Evolutionary conservation across 2,329 filamentous ascomycete genomes (phyloP), one percentile per base, ranked within the genome.

Genomic region (Colletotrichum tamarilloi): DNA sequence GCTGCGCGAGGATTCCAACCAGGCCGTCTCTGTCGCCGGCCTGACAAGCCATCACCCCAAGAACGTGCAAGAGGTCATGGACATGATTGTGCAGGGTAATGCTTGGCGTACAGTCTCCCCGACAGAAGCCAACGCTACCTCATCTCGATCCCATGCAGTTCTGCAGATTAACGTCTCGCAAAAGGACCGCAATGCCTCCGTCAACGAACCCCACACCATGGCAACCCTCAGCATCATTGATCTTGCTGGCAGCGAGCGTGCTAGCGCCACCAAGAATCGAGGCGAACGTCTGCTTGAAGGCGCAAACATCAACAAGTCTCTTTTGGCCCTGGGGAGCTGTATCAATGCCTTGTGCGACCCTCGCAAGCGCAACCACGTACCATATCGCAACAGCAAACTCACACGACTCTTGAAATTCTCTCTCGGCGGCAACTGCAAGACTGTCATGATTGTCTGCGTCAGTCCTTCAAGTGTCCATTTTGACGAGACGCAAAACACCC

Each of bases 371-470:
- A 97, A 97, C 77, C 97, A 99, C 82, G 94, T 99, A 16, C 97
- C 97, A 0, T 99, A 99, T 85, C 92, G 97, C 78, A 98, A 99
- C 85, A 98, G 96, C 76, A 99, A 98, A 80, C 92, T 99, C 67
- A 99, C 97, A 0, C 92, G 97, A 66, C 87, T 99, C 5, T 90
- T 99, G 67, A 99, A 99, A 79, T 99, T 99, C 84, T 98, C 96
- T 0, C 90, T 99, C 0, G 97, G 97, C 35, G 97, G 97, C 3
- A 99, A 99, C 83, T 99, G 97, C 88, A 97, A 95, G 84, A 99
- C 97, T 0, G 97, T 99, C 81, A 99, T 99, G 97, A 98, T 99
- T 82, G 97, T 99, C 30, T 99, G 97, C 79, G 94, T 99, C 67
- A 98, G 95, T 77, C 97, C 97, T 1, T 98, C 95, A 1, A 98